These are phyloP conservation scores for Penicillium cinerascens DNA, from an alignment of 495 filamentous ascomycete species.

Conservation along the genomic window DNA sequence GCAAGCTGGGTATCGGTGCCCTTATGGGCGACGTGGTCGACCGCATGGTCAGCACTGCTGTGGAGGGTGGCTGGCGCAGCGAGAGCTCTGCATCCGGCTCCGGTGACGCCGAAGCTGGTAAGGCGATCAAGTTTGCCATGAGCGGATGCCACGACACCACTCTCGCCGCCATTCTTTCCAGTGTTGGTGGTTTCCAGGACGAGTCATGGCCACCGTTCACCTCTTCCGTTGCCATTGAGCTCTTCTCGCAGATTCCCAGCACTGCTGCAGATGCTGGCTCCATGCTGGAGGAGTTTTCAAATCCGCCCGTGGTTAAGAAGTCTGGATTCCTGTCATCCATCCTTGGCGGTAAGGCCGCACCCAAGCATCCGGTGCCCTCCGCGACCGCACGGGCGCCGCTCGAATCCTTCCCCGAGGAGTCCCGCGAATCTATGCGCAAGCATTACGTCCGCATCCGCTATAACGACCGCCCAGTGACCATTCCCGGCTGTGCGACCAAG, in stretches of 20 bases:
- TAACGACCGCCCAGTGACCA: conserved; percentile 75
- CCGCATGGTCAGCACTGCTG: conserved; percentile 72
- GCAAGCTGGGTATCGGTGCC: conserved; percentile 78
- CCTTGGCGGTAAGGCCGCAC: conserved; percentile 18
- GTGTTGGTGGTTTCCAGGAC: conserved; percentile 71
- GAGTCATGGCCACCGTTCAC: conserved; percentile 88
- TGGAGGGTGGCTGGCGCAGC: conserved; percentile 56
- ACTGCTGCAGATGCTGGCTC: conserved; percentile 4
- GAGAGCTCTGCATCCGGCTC: conserved; percentile 51
- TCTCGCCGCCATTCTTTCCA: conserved; percentile 71
- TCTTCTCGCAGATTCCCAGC: conserved; percentile 58
- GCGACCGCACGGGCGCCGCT: conserved; percentile 36
- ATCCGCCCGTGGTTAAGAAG: conserved; percentile 24
- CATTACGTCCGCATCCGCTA: conserved; percentile 95
- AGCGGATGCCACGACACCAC: conserved; percentile 96
- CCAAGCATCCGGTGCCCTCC: conserved; percentile 20
- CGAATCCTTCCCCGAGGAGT: conserved; percentile 26
- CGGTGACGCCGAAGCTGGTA: conserved; percentile 43
- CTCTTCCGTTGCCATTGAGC: conserved; percentile 84
- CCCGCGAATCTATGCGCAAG: conserved; percentile 50
- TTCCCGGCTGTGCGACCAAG: conserved; percentile 73
- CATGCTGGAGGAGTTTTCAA: conserved; percentile 27
- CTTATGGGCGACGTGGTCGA: conserved; percentile 81
- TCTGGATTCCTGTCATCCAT: conserved; percentile 32
- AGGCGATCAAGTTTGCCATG: conserved; percentile 64